These are phyloP conservation scores for Penicillium paradoxum DNA, from an alignment of 495 filamentous ascomycete genomes.

Conservation along the genomic window DNA sequence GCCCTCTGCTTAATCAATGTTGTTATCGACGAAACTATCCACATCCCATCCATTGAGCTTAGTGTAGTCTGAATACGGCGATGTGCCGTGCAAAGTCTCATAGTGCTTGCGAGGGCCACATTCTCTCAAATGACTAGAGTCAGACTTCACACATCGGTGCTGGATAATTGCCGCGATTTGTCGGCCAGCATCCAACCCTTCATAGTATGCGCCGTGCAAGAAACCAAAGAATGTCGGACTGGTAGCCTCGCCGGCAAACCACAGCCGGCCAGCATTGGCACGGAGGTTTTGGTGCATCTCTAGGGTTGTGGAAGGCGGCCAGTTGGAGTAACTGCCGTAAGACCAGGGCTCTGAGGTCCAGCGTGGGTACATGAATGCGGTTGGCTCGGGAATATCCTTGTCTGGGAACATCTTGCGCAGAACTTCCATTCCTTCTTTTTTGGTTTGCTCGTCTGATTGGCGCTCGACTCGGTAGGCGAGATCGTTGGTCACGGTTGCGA, in stretches of 20 bases:
- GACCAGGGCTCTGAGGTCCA: constrained; percentile 66
- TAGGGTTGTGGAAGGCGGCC: constrained; percentile 61
- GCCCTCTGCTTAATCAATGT: constrained; percentile 6
- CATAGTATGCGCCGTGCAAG: constrained; percentile 63
- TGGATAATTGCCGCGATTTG: constrained; percentile 39
- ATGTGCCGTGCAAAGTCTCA: constrained; percentile 5
- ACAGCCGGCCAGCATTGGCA: constrained; percentile 61
- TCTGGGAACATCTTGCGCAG: constrained; percentile 65
- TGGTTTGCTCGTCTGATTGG: constrained; percentile 58
- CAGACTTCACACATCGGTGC: constrained; percentile 1
- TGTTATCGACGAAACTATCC: constrained; percentile 13
- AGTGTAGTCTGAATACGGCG: constrained; percentile 3
- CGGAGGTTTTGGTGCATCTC: constrained; percentile 70
- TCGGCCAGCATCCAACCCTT: constrained; percentile 50
- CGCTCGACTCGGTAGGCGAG: constrained; percentile 59
- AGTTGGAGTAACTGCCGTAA: constrained; percentile 69
- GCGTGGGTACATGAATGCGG: constrained; percentile 63
- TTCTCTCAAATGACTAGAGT: constrained; percentile 3
- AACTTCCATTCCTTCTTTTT: constrained; percentile 56
- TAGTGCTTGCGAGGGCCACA: constrained; percentile 10
- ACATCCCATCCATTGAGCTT: constrained; percentile 10
- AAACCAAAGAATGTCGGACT: constrained; percentile 68
- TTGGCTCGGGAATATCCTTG: constrained; percentile 58
- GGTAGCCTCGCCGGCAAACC: constrained; percentile 70
- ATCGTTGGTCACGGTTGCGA: constrained; percentile 60